Conservation (phyloP, 1,284 basidiomycete genomes). For the Leucoagaricus sp. region DNA sequence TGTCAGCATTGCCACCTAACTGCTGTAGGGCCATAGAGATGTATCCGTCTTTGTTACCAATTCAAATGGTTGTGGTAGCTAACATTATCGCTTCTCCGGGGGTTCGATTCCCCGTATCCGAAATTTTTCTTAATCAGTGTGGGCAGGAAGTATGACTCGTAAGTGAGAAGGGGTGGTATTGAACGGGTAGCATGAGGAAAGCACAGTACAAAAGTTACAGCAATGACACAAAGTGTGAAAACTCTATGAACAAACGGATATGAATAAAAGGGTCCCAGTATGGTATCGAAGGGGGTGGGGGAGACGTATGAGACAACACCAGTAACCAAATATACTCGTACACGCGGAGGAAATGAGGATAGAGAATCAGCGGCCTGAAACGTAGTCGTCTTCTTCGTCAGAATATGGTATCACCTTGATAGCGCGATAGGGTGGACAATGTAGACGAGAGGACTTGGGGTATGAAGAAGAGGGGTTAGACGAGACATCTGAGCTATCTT, state of each 20-base stretch:
- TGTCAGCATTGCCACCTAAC: too few species aligned
- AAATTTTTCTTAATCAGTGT: not conserved
- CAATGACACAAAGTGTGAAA: too few species aligned
- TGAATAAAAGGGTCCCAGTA: not conserved
- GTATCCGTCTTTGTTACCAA: too few species aligned
- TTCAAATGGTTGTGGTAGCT: slow-evolving; percentile 16
- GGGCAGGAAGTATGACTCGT: not conserved
- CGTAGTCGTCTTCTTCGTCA: slow-evolving; percentile 42
- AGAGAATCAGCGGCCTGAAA: slow-evolving; percentile 28
- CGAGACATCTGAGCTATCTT: slow-evolving; percentile 24
- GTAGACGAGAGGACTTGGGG: slow-evolving; percentile 16
- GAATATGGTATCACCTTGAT: slow-evolving; percentile 45
- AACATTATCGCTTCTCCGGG: slow-evolving; percentile 18
- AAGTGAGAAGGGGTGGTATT: not conserved
- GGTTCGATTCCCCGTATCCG: slow-evolving; percentile 18
- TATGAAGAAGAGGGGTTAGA: slow-evolving; percentile 11
- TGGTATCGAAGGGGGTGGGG: not conserved
- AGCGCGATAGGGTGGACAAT: slow-evolving; percentile 33
- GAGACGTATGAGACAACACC: not conserved
- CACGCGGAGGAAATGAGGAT: not conserved
- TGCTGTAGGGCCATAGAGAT: too few species aligned
- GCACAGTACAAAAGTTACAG: not conserved
- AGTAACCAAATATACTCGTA: not conserved
- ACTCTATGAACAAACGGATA: not conserved
- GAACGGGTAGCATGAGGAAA: not conserved